Percentiles rank a stretch among this genome's conserved stretches.
These are phyloP conservation scores for Hygrophila difformis DNA, from an alignment of 257 asterid species.

Conservation along the genomic window DNA sequence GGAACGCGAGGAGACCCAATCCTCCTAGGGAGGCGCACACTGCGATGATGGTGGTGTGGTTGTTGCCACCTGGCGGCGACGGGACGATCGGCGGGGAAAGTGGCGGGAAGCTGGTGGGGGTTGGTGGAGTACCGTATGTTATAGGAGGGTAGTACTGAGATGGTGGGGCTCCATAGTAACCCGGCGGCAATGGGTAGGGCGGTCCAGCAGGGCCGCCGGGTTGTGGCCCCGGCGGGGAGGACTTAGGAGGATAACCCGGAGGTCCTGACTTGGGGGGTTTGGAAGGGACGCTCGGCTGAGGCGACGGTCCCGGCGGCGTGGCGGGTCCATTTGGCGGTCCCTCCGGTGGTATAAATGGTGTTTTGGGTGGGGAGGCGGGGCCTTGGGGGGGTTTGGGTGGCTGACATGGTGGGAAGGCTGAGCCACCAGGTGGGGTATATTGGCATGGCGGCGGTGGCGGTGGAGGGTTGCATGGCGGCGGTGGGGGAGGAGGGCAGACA, in stretches of 20 bases:
- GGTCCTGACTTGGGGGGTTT: slow-evolving; percentile 9
- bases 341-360: slow-evolving; percentile 13
- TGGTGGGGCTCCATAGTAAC: too few relatives aligned
- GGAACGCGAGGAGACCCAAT: slow-evolving; percentile 51
- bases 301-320: slow-evolving; percentile 9
- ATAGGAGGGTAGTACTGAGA: too few relatives aligned
- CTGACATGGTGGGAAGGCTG: slow-evolving; percentile 19
- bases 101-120: slow-evolving; percentile 9
- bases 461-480: slow-evolving; percentile 15
- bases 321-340: slow-evolving; percentile 19
- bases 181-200: slow-evolving; percentile 1
- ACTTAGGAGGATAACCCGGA: too few relatives aligned
- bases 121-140: too few relatives aligned
- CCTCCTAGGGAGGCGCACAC: slow-evolving; percentile 65
- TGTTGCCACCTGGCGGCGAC: slow-evolving; percentile 35
- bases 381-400: slow-evolving; percentile 23
- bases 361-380: slow-evolving; percentile 27
- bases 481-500: not conserved
- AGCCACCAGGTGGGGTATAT: slow-evolving; percentile 27
- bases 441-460: slow-evolving; percentile 19
- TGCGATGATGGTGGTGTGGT: slow-evolving; percentile 49
- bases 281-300: slow-evolving; percentile 3
- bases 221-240: slow-evolving; percentile 9
- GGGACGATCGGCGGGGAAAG: slow-evolving; percentile 24
- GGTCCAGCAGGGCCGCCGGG: slow-evolving; percentile 12